Base-by-base conservation (phyloP, 176 grass and related monocot species). In the Thalia dealbata region DNA sequence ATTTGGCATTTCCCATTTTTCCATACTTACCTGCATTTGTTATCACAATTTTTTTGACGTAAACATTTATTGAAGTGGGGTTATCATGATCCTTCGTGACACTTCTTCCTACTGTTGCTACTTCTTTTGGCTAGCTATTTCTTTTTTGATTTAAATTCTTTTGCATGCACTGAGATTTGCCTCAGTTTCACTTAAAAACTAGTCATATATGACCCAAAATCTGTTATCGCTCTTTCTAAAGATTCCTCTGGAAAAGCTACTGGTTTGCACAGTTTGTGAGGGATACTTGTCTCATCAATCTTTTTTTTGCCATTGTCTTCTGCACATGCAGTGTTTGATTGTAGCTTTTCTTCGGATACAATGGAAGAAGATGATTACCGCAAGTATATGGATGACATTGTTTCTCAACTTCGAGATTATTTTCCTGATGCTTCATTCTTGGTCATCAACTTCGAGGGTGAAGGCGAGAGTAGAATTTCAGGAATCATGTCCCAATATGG, bases 321-420 rank as follows among this genome's bases (percentile, higher is more conserved):
- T 78, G 72, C 72, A 14, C 50, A 84, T 86, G 52, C 81, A 97
- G 89, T 97, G 43, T 97, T 97, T 75, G 89, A 97, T 78, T 92
- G 87, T 69, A 92, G 93, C 78, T 97, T 97, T 79, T 92, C 93
- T 5, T 84, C 83, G 61, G 84, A 88, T 78, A 90, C 72, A 67
- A 85, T 92, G 84, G 87, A 82, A 73, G 75, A 82, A 78, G 80
- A 88, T 62, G 80, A 76, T 80, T 97, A 92, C 83, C 85, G 76
- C 67, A 81, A 80, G 76, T 97, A 97, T 42, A 60, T 92, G 68
- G 87, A 88, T 30, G 66, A 35, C 51, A 90, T 97, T 65, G 58
- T 97, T 66, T 64, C 76, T 29, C 89, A 92, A 78, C 85, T 92
- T 44, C 89, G 61, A 0, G 89, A 88, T 19, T 79, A 92, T 64